These are phyloP conservation scores for Santalum album DNA, from an alignment of 164 flowering plant genomes.

Conservation along the genomic window DNA sequence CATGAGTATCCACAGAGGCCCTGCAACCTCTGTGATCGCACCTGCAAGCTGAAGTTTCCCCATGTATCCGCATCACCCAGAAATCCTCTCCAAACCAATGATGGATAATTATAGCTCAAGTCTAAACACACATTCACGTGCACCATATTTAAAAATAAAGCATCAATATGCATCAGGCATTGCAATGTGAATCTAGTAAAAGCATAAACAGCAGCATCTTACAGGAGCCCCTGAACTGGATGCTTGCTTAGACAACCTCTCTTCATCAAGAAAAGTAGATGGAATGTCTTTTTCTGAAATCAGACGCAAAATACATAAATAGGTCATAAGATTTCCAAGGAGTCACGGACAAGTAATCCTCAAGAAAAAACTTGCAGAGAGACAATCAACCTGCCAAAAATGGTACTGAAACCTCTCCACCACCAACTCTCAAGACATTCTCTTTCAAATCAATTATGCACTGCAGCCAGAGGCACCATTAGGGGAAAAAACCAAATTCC, in stretches of 20 bases:
- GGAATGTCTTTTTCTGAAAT: slow-evolving; percentile 90
- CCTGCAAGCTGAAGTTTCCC: no score
- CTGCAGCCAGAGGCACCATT: slow-evolving; percentile 32
- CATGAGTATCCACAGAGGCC: no score
- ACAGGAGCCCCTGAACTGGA: slow-evolving; percentile 65
- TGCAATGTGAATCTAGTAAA: not conserved
- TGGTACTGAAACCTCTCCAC: slow-evolving; percentile 95
- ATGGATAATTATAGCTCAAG: no score
- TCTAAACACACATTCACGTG: no score
- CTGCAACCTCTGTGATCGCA: no score
- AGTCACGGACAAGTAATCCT: no score
- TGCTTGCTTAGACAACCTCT: slow-evolving; percentile 55
- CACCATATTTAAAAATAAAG: no score
- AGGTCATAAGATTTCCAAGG: not conserved
- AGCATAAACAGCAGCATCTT: slow-evolving; percentile 16
- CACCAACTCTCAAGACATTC: slow-evolving; percentile 89
- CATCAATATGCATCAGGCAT: not conserved
- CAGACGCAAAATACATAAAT: not conserved
- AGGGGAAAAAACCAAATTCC: no score
- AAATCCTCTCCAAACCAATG: no score
- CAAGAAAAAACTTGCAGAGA: not conserved
- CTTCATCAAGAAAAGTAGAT: slow-evolving; percentile 59
- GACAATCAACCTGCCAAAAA: slow-evolving; percentile 67
- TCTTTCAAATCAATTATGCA: slow-evolving; percentile 93
- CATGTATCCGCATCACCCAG: no score